Base-by-base conservation (phyloP, 345 rosid species). In the Toxicodendron radicans region DNA sequence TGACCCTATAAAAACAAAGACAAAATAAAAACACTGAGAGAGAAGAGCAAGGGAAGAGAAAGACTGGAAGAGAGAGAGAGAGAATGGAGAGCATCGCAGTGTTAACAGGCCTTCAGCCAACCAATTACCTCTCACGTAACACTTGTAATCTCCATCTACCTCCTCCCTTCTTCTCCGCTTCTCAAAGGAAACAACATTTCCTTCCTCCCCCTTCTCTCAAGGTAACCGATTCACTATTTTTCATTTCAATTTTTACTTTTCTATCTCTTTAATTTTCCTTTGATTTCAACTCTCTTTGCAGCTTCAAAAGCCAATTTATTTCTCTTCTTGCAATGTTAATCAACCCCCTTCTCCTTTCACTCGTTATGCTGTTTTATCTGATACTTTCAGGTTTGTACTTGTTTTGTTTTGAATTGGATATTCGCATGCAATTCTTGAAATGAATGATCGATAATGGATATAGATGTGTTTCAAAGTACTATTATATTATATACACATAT, bases 281-380 rank as follows among this genome's bases (percentile, higher is more conserved):
- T 51, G 2, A 7, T 10, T 43, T n/a, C 20, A 32, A 5, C 43
- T 58, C 9, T 21, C 21, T 76, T 70, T 76, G 45, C 76, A 61
- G 80, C 59, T 79, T 35, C 86, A 81, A 64, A 85, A 70, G 75
- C 89, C 84, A 33, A 53, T 73, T 73, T 64, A 80, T 58, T 76
- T 79, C 9, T 45, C 82, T 64, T 69, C 79, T 1, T 33, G 4
- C 71, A 41, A 65, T 63, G 75, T 63, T 61, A 75, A 46, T 64
- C 85, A 46, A 41, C 73, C 79, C 7, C 79, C 53, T 64, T 82
- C 89, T 35, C 71, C 80, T 58, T 73, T 82, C 52, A 76, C 64
- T 76, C 68, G 49, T 9, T 79, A 77, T 75, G 87, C 88, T 59
- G 73, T 81, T 0, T 64, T 78, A 7, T 82, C 89, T 20, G 85